Percentiles rank a stretch among this genome's conserved stretches.
Evolutionary conservation across 129 eudicot species (phyloP).

Genomic region (Apium graveolens): DNA sequence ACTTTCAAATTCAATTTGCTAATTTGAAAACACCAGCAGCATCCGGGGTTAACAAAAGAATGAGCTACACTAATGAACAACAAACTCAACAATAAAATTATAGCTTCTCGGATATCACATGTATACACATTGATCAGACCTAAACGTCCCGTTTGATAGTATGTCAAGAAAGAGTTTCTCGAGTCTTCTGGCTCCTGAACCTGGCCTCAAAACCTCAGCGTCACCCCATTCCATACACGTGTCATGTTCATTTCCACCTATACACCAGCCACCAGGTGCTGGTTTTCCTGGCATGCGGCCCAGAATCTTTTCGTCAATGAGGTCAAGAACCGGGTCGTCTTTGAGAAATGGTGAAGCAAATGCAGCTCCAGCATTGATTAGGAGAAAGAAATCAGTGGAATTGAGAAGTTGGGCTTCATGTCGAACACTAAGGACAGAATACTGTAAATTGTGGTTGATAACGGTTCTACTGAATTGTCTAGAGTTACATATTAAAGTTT

Average conservation of each 20-base stretch:
- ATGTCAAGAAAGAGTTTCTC: conserved; percentile 48
- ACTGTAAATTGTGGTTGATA: conserved; percentile 67
- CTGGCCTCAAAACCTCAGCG: conserved; percentile 86
- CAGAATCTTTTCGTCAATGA: conserved; percentile 54
- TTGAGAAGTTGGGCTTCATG: conserved; percentile 35
- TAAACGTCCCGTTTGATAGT: conserved; percentile 40
- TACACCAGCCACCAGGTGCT: conserved; percentile 95
- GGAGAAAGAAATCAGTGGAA: conserved; percentile 34
- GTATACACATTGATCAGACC: conserved; percentile 48
- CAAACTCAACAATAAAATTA: not conserved
- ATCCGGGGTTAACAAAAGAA: not conserved
- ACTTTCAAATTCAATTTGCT: not conserved
- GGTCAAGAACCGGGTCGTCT: conserved; percentile 69
- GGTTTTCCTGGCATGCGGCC: conserved; percentile 47
- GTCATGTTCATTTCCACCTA: conserved; percentile 47
- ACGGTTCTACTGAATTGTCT: conserved; percentile 46
- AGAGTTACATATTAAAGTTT: conserved; percentile 74
- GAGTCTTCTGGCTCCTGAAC: conserved; percentile 69
- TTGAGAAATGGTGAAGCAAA: conserved; percentile 58
- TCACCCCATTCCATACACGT: conserved; percentile 76
- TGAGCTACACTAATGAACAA: not conserved
- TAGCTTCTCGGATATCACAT: conserved; percentile 25
- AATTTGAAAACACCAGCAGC: not conserved
- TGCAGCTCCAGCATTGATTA: conserved; percentile 60
- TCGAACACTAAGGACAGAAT: conserved; percentile 33